Evolutionary conservation across 2,329 filamentous ascomycete genomes (phyloP).

Genomic region (Apiospora kogelbergensis): DNA sequence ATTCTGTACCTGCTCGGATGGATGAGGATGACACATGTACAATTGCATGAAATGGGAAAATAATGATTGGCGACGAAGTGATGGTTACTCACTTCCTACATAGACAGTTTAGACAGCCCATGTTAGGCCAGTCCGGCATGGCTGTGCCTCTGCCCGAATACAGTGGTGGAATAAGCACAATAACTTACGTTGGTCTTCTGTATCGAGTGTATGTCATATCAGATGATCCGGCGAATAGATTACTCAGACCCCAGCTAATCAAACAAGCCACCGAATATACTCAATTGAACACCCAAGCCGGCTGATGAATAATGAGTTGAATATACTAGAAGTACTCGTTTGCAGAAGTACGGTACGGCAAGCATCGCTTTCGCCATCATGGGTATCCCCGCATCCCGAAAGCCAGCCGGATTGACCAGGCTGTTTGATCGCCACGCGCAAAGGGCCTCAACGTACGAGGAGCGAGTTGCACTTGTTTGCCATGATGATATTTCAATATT

Average conservation of each 20-base stretch:
- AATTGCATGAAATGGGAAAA: neutral
- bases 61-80: neutral
- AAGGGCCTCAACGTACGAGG: neutral
- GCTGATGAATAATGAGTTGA: too few relatives aligned
- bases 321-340: too few relatives aligned
- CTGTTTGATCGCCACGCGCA: too few relatives aligned
- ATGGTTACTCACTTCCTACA: neutral
- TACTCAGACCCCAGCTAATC: too few relatives aligned
- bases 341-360: too few relatives aligned
- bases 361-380: too few relatives aligned
- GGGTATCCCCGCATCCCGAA: too few relatives aligned
- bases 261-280: too few relatives aligned
- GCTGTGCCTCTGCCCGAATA: neutral
- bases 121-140: neutral
- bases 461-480: neutral
- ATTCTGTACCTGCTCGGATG: neutral
- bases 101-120: neutral
- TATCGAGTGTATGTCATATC: neutral
- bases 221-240: too few relatives aligned
- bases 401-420: too few relatives aligned
- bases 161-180: neutral
- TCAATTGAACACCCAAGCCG: too few relatives aligned
- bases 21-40: neutral
- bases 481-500: neutral
- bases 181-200: neutral